These are phyloP conservation scores for Eucalyptus erythrocorys DNA, from an alignment of 345 rosid species.

Conservation along the genomic window DNA sequence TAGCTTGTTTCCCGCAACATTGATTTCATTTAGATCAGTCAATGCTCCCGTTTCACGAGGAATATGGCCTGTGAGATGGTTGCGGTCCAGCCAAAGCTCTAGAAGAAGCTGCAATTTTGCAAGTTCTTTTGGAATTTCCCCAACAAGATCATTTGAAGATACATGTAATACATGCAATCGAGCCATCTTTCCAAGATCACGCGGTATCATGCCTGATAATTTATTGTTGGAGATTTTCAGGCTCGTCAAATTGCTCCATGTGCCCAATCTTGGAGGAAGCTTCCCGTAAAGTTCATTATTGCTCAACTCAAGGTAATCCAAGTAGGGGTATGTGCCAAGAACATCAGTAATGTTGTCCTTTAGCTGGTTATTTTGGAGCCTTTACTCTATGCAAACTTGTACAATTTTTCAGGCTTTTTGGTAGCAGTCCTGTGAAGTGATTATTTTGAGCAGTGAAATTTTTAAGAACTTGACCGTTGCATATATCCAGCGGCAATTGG, in stretches of 20 bases:
- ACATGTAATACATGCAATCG: not conserved
- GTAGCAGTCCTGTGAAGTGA: not conserved
- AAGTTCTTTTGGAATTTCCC: not conserved
- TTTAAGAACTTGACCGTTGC: not conserved
- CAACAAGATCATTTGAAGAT: not conserved
- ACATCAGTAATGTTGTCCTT: not conserved
- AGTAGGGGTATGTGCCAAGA: not conserved
- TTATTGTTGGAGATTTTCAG: not conserved
- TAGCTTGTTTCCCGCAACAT: not conserved
- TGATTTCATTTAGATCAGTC: not conserved
- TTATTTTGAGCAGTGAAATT: not conserved
- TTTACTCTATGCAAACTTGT: not conserved
- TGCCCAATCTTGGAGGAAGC: not conserved
- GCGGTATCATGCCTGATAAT: not conserved
- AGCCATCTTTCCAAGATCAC: not conserved
- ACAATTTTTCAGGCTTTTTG: constrained; percentile 2
- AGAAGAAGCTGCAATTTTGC: not conserved
- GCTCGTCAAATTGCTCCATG: not conserved
- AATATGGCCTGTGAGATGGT: not conserved
- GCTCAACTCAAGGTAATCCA: not conserved
- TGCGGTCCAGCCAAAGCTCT: not conserved
- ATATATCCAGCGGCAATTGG: not conserved
- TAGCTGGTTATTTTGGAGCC: not conserved
- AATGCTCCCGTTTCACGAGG: not conserved
- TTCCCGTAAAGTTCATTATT: not conserved